Base-by-base conservation (phyloP, 2,329 filamentous ascomycete genomes). In the Fusarium verrucosum region DNA sequence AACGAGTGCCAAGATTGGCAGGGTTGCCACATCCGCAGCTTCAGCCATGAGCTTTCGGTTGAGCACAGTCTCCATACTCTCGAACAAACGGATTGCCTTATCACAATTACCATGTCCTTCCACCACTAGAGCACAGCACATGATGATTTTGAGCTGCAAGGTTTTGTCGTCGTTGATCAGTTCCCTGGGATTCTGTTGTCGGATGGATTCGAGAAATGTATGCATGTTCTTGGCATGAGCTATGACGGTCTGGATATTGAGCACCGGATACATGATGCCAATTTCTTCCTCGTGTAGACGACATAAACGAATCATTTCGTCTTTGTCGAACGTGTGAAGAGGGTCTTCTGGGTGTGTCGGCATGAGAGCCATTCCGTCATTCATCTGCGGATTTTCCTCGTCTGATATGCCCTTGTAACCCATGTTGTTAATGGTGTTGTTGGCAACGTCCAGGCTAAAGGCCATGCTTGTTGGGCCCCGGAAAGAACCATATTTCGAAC, bases 191-290 rank as follows among this genome's bases (percentile, higher is more conserved):
- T 69, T 73, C 47, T 78, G 76, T 7, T 70, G 69, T 38, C 77
- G 77, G 7, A 78, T 70, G 0, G 78, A 73, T 66, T 93, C 90
- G 72, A 95, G 87, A 74, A 92, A 95, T 0, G 85, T 82, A 53
- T 89, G 89, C 2, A 97, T 79, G 58, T 84, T 83, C 62, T 85
- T 88, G 8, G 89, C 88, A 74, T 96, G 91, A 7, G 82, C 80
- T 33, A 91, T 87, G 35, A 96, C 80, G 37, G 83, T 83, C 37
- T 90, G 86, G 32, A 96, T 90, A 67, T 92, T 86, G 42, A 96
- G 76, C 5, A 97, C 86, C 0, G 94, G 94, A 74, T 96, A 97
- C 92, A 97, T 96, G 70, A 94, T 86, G 38, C 92, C 92, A 70
- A 96, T 89, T 74, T 97, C 94, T 70, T 97, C 93, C 67, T 96